phyloP scores from a whole-genome alignment of 805 yeast genomes.

The Suhomyces faveliae region DNA sequence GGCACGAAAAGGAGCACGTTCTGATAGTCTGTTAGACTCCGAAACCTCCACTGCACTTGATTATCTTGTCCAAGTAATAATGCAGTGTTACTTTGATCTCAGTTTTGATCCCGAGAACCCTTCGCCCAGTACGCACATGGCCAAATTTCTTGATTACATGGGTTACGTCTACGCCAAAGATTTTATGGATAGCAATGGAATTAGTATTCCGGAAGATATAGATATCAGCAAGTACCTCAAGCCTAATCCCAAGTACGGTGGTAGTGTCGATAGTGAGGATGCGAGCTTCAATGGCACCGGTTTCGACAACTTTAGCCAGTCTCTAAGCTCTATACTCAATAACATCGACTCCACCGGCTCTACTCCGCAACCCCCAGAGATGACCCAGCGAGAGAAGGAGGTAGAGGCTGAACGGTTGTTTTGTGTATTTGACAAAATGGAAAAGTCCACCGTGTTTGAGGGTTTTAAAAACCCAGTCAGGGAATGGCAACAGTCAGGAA shows the following conservation, averaged over 20 bases:
- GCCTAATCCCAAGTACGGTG: conserved; percentile 16
- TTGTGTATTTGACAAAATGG: conserved; percentile 40
- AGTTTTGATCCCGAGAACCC: conserved; percentile 12
- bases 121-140: conserved; percentile 9
- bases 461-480: conserved; percentile 39
- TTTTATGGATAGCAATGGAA: conserved; percentile 14
- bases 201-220: conserved; percentile 14
- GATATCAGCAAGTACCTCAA: conserved; percentile 14
- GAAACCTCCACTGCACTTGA: neutral
- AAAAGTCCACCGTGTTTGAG: conserved; percentile 33
- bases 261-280: neutral
- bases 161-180: conserved; percentile 18
- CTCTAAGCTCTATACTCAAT: conserved; percentile 2
- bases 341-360: conserved; percentile 1
- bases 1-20: neutral
- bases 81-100: conserved; percentile 16
- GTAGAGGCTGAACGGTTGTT: conserved; percentile 45
- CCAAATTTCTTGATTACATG: conserved; percentile 18
- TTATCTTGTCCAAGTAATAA: conserved; percentile 10
- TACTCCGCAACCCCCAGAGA: conserved; percentile 10
- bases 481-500: conserved; percentile 30
- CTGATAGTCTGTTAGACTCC: neutral
- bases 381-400: conserved; percentile 44
- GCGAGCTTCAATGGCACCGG: neutral
- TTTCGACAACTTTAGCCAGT: neutral